Base-by-base conservation (phyloP, 2,329 filamentous ascomycete genomes). In the Hypoxylon sp. region DNA sequence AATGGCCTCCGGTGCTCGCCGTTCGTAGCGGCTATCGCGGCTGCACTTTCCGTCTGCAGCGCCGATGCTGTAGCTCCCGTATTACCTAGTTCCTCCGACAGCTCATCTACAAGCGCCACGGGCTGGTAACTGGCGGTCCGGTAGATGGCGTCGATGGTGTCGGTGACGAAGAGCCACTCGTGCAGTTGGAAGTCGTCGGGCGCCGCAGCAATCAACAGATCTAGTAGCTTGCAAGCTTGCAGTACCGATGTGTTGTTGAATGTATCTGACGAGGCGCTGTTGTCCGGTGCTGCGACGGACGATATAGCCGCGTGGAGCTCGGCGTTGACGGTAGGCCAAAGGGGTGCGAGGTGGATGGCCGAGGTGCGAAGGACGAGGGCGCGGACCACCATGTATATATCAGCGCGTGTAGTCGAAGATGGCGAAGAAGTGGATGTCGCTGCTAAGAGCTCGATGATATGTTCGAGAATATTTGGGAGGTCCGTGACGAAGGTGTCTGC, bases 101-200 rank as follows among this genome's bases (percentile, higher is more conserved):
- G 85, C 75, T 96, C 92, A 74, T 98, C 96, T 0, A 92, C 91
- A 4, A 98, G 86, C 2, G 93, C 93, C 2, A 92, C 83, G 1
- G 93, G 87, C 67, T 89, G 86, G 81, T 91, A 91, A 56, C 85
- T 83, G 13, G 88, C 82, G 0, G 93, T 90, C 11, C 92, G 90
- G 80, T 99, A 97, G 35, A 99, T 92, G 0, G 96, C 94, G 75
- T 99, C 96, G 71, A 98, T 94, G 13, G 95, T 98, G 80, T 99
- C 96, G 1, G 94, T 97, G 61, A 99, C 91, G 79, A 97, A 99
- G 3, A 98, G 88, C 96, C 96, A 99, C 82, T 98, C 93, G 75
- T 97, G 92, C n/a, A 98, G 87, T 79, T 98, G 96, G 81, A 98
- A 99, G 78, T 99, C 96, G 73, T 99, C 96, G 0, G 94, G 95